Evolutionary conservation across 257 asterid genomes (phyloP).

Genomic region (Solanum rostratum): DNA sequence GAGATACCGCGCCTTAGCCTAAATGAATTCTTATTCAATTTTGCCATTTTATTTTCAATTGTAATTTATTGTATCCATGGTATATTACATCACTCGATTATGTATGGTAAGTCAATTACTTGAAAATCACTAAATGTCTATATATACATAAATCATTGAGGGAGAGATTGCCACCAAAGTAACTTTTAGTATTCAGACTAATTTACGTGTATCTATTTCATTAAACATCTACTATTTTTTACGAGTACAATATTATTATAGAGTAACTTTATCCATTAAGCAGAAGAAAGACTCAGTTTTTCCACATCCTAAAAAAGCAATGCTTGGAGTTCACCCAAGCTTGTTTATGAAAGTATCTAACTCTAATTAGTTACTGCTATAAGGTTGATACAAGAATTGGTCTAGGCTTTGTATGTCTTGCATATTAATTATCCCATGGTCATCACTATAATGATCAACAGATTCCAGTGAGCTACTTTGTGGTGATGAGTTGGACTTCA

Average conservation of each 20-base stretch:
- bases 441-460: background rate
- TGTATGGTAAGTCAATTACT: too few species aligned
- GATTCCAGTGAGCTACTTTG: background rate
- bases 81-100: too few species aligned
- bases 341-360: background rate
- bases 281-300: background rate
- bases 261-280: background rate
- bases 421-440: background rate
- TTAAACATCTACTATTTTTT: background rate
- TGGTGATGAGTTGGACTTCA: slow-evolving; percentile 20
- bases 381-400: background rate
- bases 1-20: too few species aligned
- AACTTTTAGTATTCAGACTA: too few species aligned
- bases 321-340: background rate
- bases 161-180: too few species aligned
- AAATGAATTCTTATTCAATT: too few species aligned
- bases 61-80: too few species aligned
- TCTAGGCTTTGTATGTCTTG: background rate
- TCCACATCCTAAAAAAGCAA: background rate
- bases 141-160: too few species aligned
- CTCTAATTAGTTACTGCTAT: background rate
- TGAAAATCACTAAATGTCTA: too few species aligned
- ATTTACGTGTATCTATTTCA: background rate
- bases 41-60: too few species aligned
- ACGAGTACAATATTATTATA: background rate